Base-by-base conservation (phyloP, 2,329 filamentous ascomycete genomes). In the Epichloe gansuensis region DNA sequence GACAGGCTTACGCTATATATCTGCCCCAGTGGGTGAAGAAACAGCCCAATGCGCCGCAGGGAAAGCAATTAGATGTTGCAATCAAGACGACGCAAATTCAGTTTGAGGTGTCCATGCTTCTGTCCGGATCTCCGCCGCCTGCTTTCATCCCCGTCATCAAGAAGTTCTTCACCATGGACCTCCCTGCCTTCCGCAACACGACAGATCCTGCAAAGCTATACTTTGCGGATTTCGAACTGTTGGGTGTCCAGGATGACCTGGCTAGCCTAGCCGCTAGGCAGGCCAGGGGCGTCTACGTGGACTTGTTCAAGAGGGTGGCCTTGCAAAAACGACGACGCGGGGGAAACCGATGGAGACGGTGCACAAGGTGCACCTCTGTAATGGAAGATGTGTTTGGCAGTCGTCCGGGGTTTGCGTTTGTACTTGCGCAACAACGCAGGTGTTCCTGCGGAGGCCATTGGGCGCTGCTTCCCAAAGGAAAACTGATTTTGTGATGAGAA, bases 161-260 rank as follows among this genome's bases (percentile, higher is more conserved):
- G 56, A 80, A 78, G 51, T 75, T 84, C 53, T 81, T 91, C 54
- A 73, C 74, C 35, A 70, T 72, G 31, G 77, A 81, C 45, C 67
- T 89, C 31, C 72, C 71, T 0, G 71, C 73, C 21, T 75, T 90
- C 51, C 74, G 77, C 41, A 71, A 71, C 5, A 73, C 77, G 51
- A 74, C 82, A 11, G 81, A 93, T 57, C 75, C 80, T 31, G 77
- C 82, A 9, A 76, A 76, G 54, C 73, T 95, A 47, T 87, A 86
- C 68, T 85, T 89, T 66, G 78, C 80, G 47, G 80, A 93, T 62
- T 87, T 82, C 51, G 74, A 74, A 47, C 77, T 87, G 63, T 72
- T 93, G 11, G 84, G 85, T 5, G 71, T 88, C 13, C 74, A 77
- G 9, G 76, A 82, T 50, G 79, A 82, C 54, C 66, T 67, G 13